Evolutionary conservation across 2,329 filamentous ascomycete genomes (phyloP).

Genomic region (Coleophoma crateriformis): DNA sequence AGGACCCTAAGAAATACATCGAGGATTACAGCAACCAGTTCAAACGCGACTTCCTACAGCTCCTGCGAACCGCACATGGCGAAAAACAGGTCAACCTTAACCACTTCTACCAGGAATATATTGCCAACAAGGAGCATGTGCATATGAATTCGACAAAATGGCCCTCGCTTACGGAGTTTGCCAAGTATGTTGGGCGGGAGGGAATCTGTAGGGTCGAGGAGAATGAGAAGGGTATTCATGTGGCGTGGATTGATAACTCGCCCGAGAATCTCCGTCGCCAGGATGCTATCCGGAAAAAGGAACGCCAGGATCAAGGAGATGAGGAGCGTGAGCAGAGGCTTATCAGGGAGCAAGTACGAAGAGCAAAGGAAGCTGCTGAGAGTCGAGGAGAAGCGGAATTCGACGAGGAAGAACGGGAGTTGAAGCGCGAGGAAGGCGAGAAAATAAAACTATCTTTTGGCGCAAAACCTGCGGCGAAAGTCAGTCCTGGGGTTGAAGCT

Average conservation of each 20-base stretch:
- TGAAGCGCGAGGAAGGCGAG: constrained; percentile 64
- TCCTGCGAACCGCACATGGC: constrained; percentile 78
- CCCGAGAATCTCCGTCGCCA: constrained; percentile 76
- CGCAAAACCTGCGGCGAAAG: constrained; percentile 19
- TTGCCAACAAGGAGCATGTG: constrained; percentile 78
- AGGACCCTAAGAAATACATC: constrained; percentile 80
- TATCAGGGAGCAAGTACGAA: constrained; percentile 77
- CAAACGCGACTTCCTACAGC: constrained; percentile 67
- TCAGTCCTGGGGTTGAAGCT: constrained; percentile 1
- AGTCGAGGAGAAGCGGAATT: constrained; percentile 35
- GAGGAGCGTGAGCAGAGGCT: constrained; percentile 82
- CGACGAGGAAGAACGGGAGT: constrained; percentile 36
- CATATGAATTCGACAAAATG: constrained; percentile 95
- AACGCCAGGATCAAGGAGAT: constrained; percentile 83
- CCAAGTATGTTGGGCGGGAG: constrained; percentile 78
- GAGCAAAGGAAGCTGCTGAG: constrained; percentile 59
- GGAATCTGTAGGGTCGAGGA: constrained; percentile 89
- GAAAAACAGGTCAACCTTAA: constrained; percentile 89
- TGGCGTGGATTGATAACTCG: constrained; percentile 88
- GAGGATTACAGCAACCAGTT: constrained; percentile 80
- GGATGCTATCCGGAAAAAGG: constrained; percentile 77
- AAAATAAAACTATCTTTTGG: constrained; percentile 71
- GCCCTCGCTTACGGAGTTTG: constrained; percentile 84
- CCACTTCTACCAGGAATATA: constrained; percentile 93
- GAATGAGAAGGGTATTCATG: constrained; percentile 76